These are phyloP conservation scores for Cordyceps pruinosa DNA, from an alignment of 2,329 filamentous ascomycete genomes.

Conservation along the genomic window DNA sequence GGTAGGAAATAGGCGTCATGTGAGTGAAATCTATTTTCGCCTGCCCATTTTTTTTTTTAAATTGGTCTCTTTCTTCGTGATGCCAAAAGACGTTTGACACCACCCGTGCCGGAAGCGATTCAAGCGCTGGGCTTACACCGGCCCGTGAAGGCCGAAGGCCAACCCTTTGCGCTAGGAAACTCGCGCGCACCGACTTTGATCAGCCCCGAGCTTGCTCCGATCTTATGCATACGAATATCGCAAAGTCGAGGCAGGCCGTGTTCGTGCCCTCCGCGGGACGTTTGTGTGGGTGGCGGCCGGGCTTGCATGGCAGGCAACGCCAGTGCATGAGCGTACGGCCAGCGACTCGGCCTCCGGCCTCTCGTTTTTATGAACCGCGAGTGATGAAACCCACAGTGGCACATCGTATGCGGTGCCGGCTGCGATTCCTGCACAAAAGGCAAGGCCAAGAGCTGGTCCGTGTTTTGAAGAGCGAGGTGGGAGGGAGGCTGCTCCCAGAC, in stretches of 20 bases:
- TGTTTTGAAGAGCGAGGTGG: constrained; percentile 6
- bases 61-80: background rate
- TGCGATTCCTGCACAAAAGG: background rate
- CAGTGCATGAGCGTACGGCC: background rate
- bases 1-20: background rate
- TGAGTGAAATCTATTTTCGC: background rate
- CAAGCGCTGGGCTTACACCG: background rate
- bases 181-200: background rate
- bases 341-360: background rate
- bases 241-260: background rate
- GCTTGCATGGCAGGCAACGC: background rate
- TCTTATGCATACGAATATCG: background rate
- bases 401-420: background rate
- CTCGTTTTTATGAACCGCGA: background rate
- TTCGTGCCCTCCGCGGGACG: background rate
- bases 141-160: background rate
- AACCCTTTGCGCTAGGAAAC: background rate
- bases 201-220: background rate
- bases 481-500: background rate
- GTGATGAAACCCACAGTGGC: no score
- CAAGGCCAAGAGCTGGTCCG: background rate
- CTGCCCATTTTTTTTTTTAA: background rate
- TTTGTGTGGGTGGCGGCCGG: background rate
- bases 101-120: background rate
- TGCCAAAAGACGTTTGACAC: background rate